A percentile compares a stretch with the other conserved stretches of the same genome.
Evolutionary conservation across 306 rosid species (phyloP).

Genomic region (Fagus crenata): DNA sequence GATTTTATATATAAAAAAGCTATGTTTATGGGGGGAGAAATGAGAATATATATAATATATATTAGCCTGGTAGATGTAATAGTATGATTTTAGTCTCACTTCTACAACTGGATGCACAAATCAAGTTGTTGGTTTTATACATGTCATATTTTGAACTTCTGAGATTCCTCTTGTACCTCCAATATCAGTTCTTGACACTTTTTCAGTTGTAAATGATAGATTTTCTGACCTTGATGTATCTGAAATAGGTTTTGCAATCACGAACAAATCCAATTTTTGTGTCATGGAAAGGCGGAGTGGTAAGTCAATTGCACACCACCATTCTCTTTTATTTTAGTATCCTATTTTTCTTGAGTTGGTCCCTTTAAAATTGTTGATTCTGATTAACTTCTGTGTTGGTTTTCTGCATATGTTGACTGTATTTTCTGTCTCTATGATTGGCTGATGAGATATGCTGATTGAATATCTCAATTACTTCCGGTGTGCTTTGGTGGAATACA

Average conservation of each 20-base stretch:
- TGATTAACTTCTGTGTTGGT: background rate
- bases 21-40: no score
- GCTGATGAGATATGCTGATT: background rate
- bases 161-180: background rate
- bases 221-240: constrained; percentile 18
- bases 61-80: background rate
- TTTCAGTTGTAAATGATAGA: constrained; percentile 4
- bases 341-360: constrained; percentile 11
- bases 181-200: background rate
- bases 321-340: constrained; percentile 2
- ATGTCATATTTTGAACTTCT: background rate
- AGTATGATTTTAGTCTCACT: background rate
- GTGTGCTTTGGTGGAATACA: background rate
- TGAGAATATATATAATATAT: no score
- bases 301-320: constrained; percentile 43
- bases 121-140: background rate
- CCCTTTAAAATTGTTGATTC: constrained; percentile 4
- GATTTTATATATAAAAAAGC: background rate
- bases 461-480: background rate
- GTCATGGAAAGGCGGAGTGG: constrained; percentile 98
- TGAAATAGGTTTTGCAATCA: constrained; percentile 75
- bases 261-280: constrained; percentile 71
- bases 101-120: background rate
- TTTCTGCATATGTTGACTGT: background rate
- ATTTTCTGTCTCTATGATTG: background rate